Evolutionary conservation across 2,329 filamentous ascomycete species (phyloP).

Genomic region (Acrodontium crateriforme): DNA sequence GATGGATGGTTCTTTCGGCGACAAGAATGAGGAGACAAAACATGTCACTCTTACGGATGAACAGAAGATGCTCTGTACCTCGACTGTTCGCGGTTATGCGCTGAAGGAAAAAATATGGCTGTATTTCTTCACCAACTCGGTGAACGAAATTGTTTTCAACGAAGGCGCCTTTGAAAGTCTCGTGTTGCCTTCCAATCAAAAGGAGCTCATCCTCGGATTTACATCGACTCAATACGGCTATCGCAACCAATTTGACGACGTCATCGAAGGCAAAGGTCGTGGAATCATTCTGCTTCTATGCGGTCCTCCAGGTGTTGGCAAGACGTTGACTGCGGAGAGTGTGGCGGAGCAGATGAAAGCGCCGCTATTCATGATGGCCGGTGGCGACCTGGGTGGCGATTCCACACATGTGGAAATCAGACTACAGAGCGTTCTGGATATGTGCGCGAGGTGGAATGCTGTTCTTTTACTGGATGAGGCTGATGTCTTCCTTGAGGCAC

Average conservation of each 20-base stretch:
- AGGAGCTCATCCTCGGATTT: constrained; percentile 35
- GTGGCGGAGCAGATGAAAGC: constrained; percentile 24
- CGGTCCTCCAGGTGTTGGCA: constrained; percentile 27
- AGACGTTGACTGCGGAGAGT: constrained; percentile 28
- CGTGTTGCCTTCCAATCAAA: constrained; percentile 34
- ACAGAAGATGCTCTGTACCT: constrained; percentile 22
- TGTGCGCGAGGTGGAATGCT: constrained; percentile 37
- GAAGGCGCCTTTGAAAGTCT: constrained; percentile 33
- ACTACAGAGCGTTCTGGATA: constrained; percentile 31
- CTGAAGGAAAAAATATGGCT: constrained; percentile 30
- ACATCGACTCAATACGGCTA: constrained; percentile 29
- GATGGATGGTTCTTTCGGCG: constrained; percentile 9
- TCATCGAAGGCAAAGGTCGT: constrained; percentile 37
- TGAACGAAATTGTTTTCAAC: constrained; percentile 29
- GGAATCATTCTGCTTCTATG: constrained; percentile 26
- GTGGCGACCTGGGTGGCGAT: constrained; percentile 12
- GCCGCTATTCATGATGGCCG: constrained; percentile 28
- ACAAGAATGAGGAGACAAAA: constrained; percentile 14
- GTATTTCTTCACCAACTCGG: not conserved
- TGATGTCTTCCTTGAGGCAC: constrained; percentile 71
- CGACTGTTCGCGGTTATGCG: constrained; percentile 21
- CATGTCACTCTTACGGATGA: constrained; percentile 13
- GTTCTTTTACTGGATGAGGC: constrained; percentile 45
- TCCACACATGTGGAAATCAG: constrained; percentile 26
- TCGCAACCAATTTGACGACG: constrained; percentile 32